phyloP scores from a whole-genome alignment of 1,284 basidiomycete species.

The Neonothopanus nambi region DNA sequence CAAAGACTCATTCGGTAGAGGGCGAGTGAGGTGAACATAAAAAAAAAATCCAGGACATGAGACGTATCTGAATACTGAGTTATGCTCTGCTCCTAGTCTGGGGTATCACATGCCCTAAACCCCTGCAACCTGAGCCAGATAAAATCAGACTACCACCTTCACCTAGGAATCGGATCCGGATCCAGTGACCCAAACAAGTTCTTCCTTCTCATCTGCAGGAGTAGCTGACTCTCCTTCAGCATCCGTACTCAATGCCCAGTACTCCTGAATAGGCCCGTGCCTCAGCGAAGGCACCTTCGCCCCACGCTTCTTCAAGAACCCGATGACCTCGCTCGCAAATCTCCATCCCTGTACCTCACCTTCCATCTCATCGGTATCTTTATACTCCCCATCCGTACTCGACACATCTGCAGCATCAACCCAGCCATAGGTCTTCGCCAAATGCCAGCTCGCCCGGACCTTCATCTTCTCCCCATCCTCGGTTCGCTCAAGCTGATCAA shows the following conservation, averaged over 20 bases:
- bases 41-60: no score
- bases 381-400: conserved; percentile 21
- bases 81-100: no score
- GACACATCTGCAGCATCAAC: conserved; percentile 29
- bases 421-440: conserved; percentile 58
- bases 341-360: conserved; percentile 48
- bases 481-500: conserved; percentile 62
- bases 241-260: conserved; percentile 68
- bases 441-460: conserved; percentile 59
- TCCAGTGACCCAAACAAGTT: background rate
- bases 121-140: background rate
- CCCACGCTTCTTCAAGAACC: conserved; percentile 61
- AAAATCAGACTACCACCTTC: no score
- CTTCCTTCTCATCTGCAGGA: conserved; percentile 33
- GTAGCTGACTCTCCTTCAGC: conserved; percentile 45
- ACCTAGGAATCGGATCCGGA: conserved; percentile 15
- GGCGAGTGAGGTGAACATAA: no score
- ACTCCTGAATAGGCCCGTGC: conserved; percentile 31
- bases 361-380: background rate
- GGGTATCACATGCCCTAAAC: background rate
- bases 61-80: no score
- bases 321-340: conserved; percentile 59
- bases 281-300: conserved; percentile 61
- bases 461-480: conserved; percentile 40
- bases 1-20: no score